phyloP scores from a whole-genome alignment of 257 asterid species.

The Lantana camara region DNA sequence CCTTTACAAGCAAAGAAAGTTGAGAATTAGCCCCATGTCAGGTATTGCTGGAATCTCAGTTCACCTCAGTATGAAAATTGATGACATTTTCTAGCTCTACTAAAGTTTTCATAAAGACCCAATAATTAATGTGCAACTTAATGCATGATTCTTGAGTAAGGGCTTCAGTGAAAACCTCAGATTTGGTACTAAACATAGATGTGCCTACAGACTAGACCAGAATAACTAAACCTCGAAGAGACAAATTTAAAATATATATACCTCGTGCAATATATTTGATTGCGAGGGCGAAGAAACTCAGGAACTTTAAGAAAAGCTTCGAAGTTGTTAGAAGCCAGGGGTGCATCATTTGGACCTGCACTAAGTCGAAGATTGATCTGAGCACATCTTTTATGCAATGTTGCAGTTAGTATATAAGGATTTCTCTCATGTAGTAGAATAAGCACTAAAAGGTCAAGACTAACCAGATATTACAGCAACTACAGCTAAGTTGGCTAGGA shows the following conservation, averaged over 20 bases:
- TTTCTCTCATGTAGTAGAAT: slow-evolving; percentile 9
- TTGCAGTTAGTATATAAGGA: slow-evolving; percentile 12
- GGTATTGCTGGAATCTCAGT: background rate
- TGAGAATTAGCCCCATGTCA: background rate
- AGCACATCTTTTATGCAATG: slow-evolving; percentile 13
- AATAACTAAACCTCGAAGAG: slow-evolving; percentile 6
- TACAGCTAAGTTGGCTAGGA: slow-evolving; percentile 3
- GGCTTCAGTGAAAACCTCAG: slow-evolving; percentile 6
- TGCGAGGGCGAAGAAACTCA: slow-evolving; percentile 89
- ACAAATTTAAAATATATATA: slow-evolving; percentile 27
- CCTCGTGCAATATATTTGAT: slow-evolving; percentile 98
- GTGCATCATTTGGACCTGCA: slow-evolving; percentile 96
- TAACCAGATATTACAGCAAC: slow-evolving; percentile 14
- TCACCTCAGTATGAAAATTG: slow-evolving; percentile 1
- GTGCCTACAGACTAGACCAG: background rate
- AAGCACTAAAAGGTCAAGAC: slow-evolving; percentile 3
- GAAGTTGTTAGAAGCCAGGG: slow-evolving; percentile 89
- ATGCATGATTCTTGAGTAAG: slow-evolving; percentile 14
- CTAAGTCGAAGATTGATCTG: slow-evolving; percentile 26
- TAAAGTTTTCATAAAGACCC: slow-evolving; percentile 8
- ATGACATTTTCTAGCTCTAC: background rate
- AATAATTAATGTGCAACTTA: slow-evolving; percentile 4
- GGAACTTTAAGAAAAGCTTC: slow-evolving; percentile 98
- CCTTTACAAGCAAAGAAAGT: background rate
- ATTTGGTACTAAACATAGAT: background rate